Conservation (phyloP, 306 rosid species). For the Oemleria cerasiformis region DNA sequence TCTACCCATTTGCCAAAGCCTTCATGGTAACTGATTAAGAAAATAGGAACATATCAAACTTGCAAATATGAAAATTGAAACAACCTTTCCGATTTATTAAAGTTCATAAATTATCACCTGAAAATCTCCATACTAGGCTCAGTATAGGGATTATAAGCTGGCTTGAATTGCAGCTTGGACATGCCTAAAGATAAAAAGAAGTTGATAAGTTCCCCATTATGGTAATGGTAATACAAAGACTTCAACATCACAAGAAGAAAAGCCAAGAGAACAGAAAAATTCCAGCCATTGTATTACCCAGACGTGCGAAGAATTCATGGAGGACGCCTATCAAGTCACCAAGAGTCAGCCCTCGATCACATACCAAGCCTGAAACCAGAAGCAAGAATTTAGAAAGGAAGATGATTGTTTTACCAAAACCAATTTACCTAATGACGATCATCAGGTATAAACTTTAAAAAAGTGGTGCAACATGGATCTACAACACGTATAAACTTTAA, state of each 20-base stretch:
- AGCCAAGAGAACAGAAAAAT: slow-evolving; percentile 4
- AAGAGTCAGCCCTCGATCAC: slow-evolving; percentile 86
- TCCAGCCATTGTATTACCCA: slow-evolving; percentile 47
- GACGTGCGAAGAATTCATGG: slow-evolving; percentile 79
- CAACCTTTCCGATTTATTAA: not conserved
- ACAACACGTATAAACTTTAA: too few species aligned
- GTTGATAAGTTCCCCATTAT: not conserved
- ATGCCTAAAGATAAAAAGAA: slow-evolving; percentile 53
- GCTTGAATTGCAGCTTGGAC: slow-evolving; percentile 82
- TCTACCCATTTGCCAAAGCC: slow-evolving; percentile 92
- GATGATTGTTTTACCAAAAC: too few species aligned
- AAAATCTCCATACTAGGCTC: slow-evolving; percentile 99
- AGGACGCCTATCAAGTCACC: slow-evolving; percentile 84
- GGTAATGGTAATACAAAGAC: not conserved
- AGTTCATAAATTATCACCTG: slow-evolving; percentile 41
- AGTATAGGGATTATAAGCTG: slow-evolving; percentile 94
- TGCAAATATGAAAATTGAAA: slow-evolving; percentile 12
- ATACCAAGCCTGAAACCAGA: slow-evolving; percentile 70
- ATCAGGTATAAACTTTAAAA: too few species aligned
- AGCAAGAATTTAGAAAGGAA: not conserved
- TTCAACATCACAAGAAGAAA: not conserved
- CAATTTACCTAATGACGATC: too few species aligned
- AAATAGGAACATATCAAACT: not conserved
- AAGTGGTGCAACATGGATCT: too few species aligned
- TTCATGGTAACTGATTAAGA: slow-evolving; percentile 70